Conservation (phyloP, 2,329 filamentous ascomycete genomes). For the Colletotrichum falcatum region DNA sequence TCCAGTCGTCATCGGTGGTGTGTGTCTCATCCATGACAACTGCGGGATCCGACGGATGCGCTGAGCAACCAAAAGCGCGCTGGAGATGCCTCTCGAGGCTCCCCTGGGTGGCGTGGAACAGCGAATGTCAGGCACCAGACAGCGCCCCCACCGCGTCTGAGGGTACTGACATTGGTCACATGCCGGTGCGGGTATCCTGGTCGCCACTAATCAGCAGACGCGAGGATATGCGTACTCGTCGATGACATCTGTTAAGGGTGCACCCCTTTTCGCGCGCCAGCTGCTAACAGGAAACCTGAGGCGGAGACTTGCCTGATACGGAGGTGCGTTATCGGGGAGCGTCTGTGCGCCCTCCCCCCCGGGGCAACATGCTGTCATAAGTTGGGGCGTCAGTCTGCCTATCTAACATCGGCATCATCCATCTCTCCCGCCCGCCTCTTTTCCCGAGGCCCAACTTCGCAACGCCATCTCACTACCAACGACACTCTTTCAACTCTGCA, state of each 20-base stretch:
- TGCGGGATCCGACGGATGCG: slow-evolving; percentile 22
- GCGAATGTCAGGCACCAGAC: slow-evolving; percentile 29
- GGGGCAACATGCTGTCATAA: slow-evolving; percentile 41
- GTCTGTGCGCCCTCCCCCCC: slow-evolving; percentile 37
- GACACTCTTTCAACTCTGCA: not conserved
- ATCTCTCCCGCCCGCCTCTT: slow-evolving; percentile 9
- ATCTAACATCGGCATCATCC: slow-evolving; percentile 39
- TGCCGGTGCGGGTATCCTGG: slow-evolving; percentile 29
- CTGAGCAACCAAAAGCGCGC: slow-evolving; percentile 30
- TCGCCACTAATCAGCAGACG: slow-evolving; percentile 26
- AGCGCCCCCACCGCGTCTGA: slow-evolving; percentile 19
- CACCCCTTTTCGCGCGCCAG: fast-evolving
- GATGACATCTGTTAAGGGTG: slow-evolving; percentile 5
- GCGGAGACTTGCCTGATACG: slow-evolving; percentile 14
- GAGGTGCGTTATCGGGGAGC: slow-evolving; percentile 20
- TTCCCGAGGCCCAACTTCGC: slow-evolving; percentile 2
- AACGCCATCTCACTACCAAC: not conserved
- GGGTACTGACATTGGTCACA: slow-evolving; percentile 25
- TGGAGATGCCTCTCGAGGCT: slow-evolving; percentile 21
- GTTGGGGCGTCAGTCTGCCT: slow-evolving; percentile 21
- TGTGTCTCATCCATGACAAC: slow-evolving; percentile 18
- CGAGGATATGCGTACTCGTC: slow-evolving; percentile 3
- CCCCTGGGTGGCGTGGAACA: slow-evolving; percentile 25
- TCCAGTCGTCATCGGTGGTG: slow-evolving; percentile 7
- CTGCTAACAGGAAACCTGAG: slow-evolving; percentile 13